Base-by-base conservation (phyloP, 106 monocot genomes). In the Vanilla planifolia region DNA sequence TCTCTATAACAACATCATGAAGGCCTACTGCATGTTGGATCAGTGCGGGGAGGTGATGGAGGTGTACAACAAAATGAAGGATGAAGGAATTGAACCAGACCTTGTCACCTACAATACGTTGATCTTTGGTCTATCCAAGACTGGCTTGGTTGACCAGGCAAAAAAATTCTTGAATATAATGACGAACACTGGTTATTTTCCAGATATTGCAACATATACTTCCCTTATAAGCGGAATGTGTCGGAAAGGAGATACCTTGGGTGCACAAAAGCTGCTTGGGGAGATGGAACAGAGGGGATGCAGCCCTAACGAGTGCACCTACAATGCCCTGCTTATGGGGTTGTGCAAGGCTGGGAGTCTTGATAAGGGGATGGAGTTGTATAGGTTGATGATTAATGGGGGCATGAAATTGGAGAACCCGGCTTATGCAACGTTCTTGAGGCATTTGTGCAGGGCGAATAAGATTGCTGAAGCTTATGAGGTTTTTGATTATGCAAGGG, bases 161-260 rank as follows among this genome's bases (percentile, higher is more conserved):
- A 79, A 61, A 43, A 88, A 75, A 59, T 84, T 88, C 55, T 62
- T 98, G 65, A 56, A 59, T 30, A 47, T 85, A 16, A 98, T 98
- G 96, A 68, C 79, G 0, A 60, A 70, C 2, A 70, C 50, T 60
- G 96, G 96, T 8, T 67, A 75, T 43, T 84, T 71, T 40, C 96
- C 96, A 0, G 87, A 98, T 42, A 60, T 74, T 3, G 75, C 81
- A 16, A 91, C 91, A 0, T 98, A 98, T 59, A 98, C 96, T 1
- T 70, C 91, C 2, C 59, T 96, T 20, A 96, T 96, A 79, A 80
- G 78, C 42, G 96, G 96, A 34, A 74, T 96, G 96, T 96, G 87
- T 43, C 68, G 87, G 79, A 91, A 83, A 72, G 90, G 91, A 1
- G 79, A 84, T 27, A 81, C 87, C 7, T 56, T 73, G 76, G 84